Conservation (phyloP, 2,329 filamentous ascomycete species). For the Aureobasidium pullulans region DNA sequence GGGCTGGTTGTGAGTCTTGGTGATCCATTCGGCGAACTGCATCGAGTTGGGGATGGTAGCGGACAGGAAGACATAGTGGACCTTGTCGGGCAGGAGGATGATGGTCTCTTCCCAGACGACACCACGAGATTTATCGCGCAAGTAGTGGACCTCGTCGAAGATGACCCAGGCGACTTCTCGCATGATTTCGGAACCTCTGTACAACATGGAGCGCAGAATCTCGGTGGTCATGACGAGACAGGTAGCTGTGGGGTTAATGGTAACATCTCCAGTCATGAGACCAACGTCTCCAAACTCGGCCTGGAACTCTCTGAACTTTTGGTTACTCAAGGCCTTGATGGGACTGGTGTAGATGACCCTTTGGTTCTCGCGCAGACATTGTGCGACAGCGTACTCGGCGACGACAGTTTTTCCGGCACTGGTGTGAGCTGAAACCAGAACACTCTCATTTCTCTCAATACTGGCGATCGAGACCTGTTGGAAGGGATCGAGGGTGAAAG, state of each 20-base stretch:
- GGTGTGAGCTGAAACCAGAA: constrained; percentile 93
- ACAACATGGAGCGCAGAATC: constrained; percentile 97
- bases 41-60: constrained; percentile 98
- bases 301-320: constrained; percentile 95
- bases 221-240: constrained; percentile 99
- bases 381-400: constrained; percentile 95
- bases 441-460: constrained; percentile 92
- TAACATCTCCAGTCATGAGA: constrained; percentile 97
- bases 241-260: constrained; percentile 96
- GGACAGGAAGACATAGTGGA: constrained; percentile 95
- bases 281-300: constrained; percentile 95
- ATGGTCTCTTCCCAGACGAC: constrained; percentile 99
- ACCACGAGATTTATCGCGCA: constrained; percentile 87
- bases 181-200: constrained; percentile 98
- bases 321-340: constrained; percentile 97
- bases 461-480: constrained; percentile 91
- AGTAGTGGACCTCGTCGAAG: constrained; percentile 98
- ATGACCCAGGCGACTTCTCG: constrained; percentile 97
- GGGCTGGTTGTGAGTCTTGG: constrained; percentile 93
- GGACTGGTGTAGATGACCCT: constrained; percentile 98
- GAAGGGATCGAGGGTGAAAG: constrained; percentile 93
- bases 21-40: constrained; percentile 99
- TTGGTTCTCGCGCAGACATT: constrained; percentile 95
- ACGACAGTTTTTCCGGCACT: constrained; percentile 98
- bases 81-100: constrained; percentile 94